phyloP scores from a whole-genome alignment of 164 flowering plant species.

The Chimonanthus salicifolius region DNA sequence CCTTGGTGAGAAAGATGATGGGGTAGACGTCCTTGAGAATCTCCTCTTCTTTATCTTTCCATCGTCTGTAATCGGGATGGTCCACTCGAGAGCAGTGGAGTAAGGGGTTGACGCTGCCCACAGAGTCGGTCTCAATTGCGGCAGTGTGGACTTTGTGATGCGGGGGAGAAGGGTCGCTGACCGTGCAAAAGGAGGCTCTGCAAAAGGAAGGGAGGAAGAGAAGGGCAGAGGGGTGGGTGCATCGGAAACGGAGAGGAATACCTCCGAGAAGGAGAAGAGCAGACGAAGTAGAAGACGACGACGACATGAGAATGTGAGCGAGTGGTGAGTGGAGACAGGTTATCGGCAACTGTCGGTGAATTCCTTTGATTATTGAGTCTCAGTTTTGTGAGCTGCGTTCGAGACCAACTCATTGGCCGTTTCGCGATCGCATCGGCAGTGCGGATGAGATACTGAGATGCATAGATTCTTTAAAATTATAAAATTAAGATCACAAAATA shows the following conservation, averaged over 20 bases:
- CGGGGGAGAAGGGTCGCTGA: constrained; percentile 7
- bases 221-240: constrained; percentile 9
- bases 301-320: background rate
- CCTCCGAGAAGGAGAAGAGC: constrained; percentile 35
- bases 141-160: constrained; percentile 1
- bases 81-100: constrained; percentile 21
- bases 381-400: too few relatives aligned
- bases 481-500: too few relatives aligned
- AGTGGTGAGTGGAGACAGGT: background rate
- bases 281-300: constrained; percentile 10
- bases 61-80: constrained; percentile 45
- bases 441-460: too few relatives aligned
- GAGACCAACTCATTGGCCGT: too few relatives aligned
- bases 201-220: constrained; percentile 8
- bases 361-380: background rate
- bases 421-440: too few relatives aligned
- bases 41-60: constrained; percentile 64
- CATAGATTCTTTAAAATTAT: too few relatives aligned
- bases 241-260: constrained; percentile 6
- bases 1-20: constrained; percentile 43
- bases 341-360: background rate
- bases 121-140: constrained; percentile 8
- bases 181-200: constrained; percentile 17
- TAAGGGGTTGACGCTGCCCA: background rate
- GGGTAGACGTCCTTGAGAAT: constrained; percentile 61